Percentiles rank a stretch among this genome's conserved stretches.
Conservation (phyloP, 441 rosid genomes). For the Melastoma candidum region DNA sequence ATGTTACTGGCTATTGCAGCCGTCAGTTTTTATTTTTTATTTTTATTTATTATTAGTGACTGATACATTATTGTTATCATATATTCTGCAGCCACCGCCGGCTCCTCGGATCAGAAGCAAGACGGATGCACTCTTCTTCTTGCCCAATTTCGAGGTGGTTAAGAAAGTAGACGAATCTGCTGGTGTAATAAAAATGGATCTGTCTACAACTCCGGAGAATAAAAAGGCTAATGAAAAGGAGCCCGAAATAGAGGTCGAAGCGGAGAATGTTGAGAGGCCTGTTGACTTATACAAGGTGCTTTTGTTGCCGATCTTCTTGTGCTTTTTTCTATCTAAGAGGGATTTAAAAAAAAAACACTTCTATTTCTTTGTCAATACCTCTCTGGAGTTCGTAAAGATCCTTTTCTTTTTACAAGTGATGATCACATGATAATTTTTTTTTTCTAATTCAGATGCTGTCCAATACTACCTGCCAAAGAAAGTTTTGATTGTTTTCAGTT, state of each 20-base stretch:
- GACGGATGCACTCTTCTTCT: constrained; percentile 76
- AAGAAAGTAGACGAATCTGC: constrained; percentile 33
- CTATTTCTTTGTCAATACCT: too few species aligned
- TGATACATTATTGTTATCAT: constrained; percentile 5
- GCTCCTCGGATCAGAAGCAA: constrained; percentile 76
- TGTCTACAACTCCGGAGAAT: constrained; percentile 18
- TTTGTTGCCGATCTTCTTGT: background rate
- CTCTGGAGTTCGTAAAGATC: too few species aligned
- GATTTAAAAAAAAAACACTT: too few species aligned
- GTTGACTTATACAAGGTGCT: constrained; percentile 96
- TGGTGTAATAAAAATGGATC: constrained; percentile 19
- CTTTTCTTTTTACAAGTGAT: too few species aligned
- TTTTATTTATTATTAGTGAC: background rate
- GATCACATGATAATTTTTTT: too few species aligned
- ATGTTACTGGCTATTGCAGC: background rate
- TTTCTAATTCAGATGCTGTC: too few species aligned
- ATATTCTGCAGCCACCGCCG: constrained; percentile 57
- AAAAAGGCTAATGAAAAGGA: constrained; percentile 34
- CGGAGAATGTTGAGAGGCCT: constrained; percentile 84
- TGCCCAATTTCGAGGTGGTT: constrained; percentile 53
- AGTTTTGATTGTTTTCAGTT: too few species aligned
- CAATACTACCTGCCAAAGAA: too few species aligned
- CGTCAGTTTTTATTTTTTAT: constrained; percentile 1
- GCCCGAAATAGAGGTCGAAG: constrained; percentile 41
- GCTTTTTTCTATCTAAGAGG: constrained; percentile 4